Evolutionary conservation across 1,139 yeast genomes (phyloP).

Genomic region (Keqinozyma sinolaborantium): DNA sequence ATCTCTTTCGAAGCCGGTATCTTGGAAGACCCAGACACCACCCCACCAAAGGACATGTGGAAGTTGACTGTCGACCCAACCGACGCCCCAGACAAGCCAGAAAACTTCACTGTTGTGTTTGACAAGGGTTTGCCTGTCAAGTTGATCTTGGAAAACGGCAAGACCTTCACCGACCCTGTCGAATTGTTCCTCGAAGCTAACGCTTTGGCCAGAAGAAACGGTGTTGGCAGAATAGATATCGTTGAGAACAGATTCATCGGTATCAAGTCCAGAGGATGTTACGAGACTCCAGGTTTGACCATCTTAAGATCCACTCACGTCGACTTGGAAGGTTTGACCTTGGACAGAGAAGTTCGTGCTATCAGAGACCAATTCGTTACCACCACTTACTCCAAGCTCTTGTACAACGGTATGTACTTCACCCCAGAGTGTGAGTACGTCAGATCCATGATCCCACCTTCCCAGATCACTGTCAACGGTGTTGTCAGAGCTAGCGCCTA

Average conservation of each 20-base stretch:
- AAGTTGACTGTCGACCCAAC: slow-evolving; percentile 93
- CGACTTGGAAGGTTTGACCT: slow-evolving; percentile 93
- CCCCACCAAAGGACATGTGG: slow-evolving; percentile 99
- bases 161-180: slow-evolving; percentile 74
- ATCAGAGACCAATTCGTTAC: slow-evolving; percentile 96
- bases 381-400: slow-evolving; percentile 81
- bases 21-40: slow-evolving; percentile 94
- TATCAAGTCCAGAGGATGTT: slow-evolving; percentile 98
- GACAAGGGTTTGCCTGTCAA: slow-evolving; percentile 86
- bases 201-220: slow-evolving; percentile 95
- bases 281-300: slow-evolving; percentile 98
- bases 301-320: slow-evolving; percentile 90
- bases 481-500: slow-evolving; percentile 89
- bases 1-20: slow-evolving; percentile 99
- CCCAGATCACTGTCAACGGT: slow-evolving; percentile 94
- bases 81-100: slow-evolving; percentile 93
- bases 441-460: slow-evolving; percentile 88
- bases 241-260: slow-evolving; percentile 99
- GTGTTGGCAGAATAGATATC: slow-evolving; percentile 98
- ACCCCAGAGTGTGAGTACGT: slow-evolving; percentile 97
- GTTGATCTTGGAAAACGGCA: slow-evolving; percentile 64
- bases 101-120: slow-evolving; percentile 78
- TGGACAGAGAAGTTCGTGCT: slow-evolving; percentile 97
- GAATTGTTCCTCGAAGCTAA: slow-evolving; percentile 91
- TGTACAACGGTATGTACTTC: slow-evolving; percentile 96